Evolutionary conservation across 805 yeast genomes (phyloP), one percentile per base, ranked within the genome.

Genomic region (Sugiyamaella qingdaonensis): DNA sequence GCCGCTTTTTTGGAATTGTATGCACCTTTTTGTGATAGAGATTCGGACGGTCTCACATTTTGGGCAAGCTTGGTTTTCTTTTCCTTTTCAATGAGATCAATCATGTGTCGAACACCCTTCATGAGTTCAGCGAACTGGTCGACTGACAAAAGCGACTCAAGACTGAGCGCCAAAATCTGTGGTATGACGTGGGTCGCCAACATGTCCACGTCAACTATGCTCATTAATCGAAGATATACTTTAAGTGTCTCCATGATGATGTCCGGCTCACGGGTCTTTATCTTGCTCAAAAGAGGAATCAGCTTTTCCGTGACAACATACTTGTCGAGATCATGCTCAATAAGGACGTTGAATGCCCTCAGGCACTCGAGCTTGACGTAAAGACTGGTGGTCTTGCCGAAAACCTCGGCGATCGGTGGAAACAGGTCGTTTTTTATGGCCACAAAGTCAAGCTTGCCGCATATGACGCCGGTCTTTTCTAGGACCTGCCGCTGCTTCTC

Each of bases 351-450:
- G 60, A 90, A 82, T 1, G 87, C 76, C 16, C 75, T 71, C 19
- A 89, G 74, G 1, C 94, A 80, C 13, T 80, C 76, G 14, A 85
- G 72, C 63, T 94, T 92, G 27, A 94, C 86, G 4, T 86, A 81
- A 33, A 91, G 73, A 29, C 94, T 81, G 0, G 91, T 88, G 0
- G 99, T 94, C 44, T 88, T 85, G 36, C 89, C 79, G 69, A 92
- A 94, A 7, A 88, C 77, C 44, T 76, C 78, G 44, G 88, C 79
- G 14, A 89, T 73, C 44, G 81, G 70, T 1, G 96, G 95, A 65
- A 87, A 81, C n/a, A 90, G 71, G 32, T 80, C 79, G 60, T 82
- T 84, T 60, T 92, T 89, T 53, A 90, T 76, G 16, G 83, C 78
- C 10, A 89, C 77, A 60, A 85, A 84, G 52, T 85, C 91, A 46